Base-by-base conservation (phyloP, 495 filamentous ascomycete genomes). In the Durotheca rogersii region DNA sequence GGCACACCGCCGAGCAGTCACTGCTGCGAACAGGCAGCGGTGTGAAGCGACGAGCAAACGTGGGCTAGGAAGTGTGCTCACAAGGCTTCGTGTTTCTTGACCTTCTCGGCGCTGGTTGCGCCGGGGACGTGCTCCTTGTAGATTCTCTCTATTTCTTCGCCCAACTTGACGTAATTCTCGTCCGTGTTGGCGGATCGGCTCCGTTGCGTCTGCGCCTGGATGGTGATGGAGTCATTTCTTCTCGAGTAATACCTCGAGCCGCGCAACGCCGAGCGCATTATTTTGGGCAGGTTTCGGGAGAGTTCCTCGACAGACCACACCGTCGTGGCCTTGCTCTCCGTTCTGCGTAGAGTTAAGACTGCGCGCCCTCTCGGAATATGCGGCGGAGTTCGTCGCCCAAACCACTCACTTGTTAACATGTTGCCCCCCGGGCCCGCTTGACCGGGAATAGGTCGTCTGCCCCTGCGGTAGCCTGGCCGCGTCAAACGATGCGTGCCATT, bases 401-500 rank as follows among this genome's bases (percentile, higher is more conserved):
- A 46, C 27, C 33, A 39, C 47, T 50, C 74, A 96, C 92, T 96
- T 96, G 69, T 98, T 98, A 34, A 93, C 89, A 71, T 96, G 92
- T 63, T 98, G 93, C 4, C 93, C 93, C 14, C 93, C 93, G 7
- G 92, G 88, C 0, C 93, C 93, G 46, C 88, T 89, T n/a, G 92
- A 91, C 17, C 90, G 79, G 51, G 88, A 88, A 66, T 85, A 96
- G 5, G 75, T 81, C 16, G 92, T 70, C 41, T 83, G 79, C 42
- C 85, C 81, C 42, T 73, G 81, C 23, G 89, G 89, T 29, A 96
- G 78, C 7, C 72, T 76, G 14, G 74, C 74, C 14, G 76, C 61
- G 43, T 79, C 72, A 60, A 95, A 86, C 7, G 74, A 73, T 25
- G 74, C 66, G 25, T 85, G 80, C 92, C 93, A 98, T 62, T 77